A percentile compares a stretch with the other conserved stretches of the same genome.
These are phyloP conservation scores for Ophiostoma fasciatum DNA, from an alignment of 2,329 filamentous ascomycete genomes.

Conservation along the genomic window DNA sequence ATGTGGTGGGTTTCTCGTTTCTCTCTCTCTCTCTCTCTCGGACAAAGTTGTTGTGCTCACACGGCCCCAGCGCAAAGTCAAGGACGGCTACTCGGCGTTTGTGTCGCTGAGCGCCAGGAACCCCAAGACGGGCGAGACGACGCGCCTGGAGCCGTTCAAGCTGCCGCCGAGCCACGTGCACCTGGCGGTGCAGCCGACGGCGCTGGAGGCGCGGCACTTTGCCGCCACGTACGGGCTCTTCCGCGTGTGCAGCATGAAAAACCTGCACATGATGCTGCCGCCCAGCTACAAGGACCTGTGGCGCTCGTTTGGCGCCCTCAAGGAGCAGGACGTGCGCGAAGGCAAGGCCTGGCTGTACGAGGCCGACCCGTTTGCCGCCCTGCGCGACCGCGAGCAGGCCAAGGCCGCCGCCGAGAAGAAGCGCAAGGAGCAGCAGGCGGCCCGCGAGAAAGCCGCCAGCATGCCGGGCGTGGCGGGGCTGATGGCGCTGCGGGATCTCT, in stretches of 20 bases:
- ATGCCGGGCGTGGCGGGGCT: conserved; percentile 44
- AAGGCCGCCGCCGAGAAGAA: conserved; percentile 67
- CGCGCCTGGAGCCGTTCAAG: conserved; percentile 65
- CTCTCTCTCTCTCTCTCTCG: conserved; percentile 11
- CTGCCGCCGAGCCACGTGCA: conserved; percentile 64
- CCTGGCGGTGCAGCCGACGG: conserved; percentile 59
- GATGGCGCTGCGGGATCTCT: conserved; percentile 31
- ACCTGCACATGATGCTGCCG: conserved; percentile 86
- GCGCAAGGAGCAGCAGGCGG: conserved; percentile 52
- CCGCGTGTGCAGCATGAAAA: conserved; percentile 87
- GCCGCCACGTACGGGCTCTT: conserved; percentile 86
- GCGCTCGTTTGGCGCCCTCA: conserved; percentile 79
- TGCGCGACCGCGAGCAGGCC: conserved; percentile 65
- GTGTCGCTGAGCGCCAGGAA: conserved; percentile 66
- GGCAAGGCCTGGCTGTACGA: conserved; percentile 87
- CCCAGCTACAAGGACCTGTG: conserved; percentile 80
- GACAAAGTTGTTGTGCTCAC: not conserved
- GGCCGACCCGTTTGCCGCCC: conserved; percentile 77
- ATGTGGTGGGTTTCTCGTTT: conserved; percentile 39
- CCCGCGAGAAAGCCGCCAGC: conserved; percentile 52
- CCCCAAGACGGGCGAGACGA: conserved; percentile 66
- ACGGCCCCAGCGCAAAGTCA: conserved; percentile 39
- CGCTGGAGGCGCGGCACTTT: conserved; percentile 84
- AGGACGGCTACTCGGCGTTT: conserved; percentile 63
- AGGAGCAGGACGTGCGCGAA: conserved; percentile 63